Evolutionary conservation across 2,329 filamentous ascomycete genomes (phyloP).

Genomic region (Colletotrichum tanaceti): DNA sequence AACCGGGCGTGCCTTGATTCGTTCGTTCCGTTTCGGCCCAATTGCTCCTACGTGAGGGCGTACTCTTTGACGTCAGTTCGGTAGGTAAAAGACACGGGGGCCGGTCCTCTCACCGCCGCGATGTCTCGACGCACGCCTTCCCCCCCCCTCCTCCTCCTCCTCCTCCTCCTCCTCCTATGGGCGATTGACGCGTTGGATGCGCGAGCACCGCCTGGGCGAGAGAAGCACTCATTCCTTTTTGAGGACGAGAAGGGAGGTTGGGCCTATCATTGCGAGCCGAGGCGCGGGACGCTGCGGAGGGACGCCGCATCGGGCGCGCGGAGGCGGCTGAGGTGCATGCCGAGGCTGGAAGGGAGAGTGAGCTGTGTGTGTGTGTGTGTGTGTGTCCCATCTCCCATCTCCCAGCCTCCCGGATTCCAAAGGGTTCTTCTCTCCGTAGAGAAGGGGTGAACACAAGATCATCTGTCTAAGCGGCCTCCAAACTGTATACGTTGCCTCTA

Average conservation of each 20-base stretch:
- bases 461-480: background rate
- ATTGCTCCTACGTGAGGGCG: background rate
- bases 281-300: constrained; percentile 16
- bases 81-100: background rate
- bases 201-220: background rate
- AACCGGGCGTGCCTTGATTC: background rate
- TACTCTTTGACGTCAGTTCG: background rate
- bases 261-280: constrained; percentile 7
- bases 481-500: background rate
- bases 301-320: background rate
- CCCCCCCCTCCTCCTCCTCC: background rate
- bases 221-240: no score
- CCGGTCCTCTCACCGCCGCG: no score
- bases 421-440: background rate
- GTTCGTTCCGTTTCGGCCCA: constrained; percentile 1
- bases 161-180: no score
- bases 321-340: background rate
- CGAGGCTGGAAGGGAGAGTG: background rate
- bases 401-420: background rate
- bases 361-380: background rate
- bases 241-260: constrained; percentile 3
- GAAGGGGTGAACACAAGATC: background rate
- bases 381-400: background rate
- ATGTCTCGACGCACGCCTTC: background rate
- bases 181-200: background rate